Base-by-base conservation (phyloP, 2,329 filamentous ascomycete genomes). In the Microdochium bolleyi region DNA sequence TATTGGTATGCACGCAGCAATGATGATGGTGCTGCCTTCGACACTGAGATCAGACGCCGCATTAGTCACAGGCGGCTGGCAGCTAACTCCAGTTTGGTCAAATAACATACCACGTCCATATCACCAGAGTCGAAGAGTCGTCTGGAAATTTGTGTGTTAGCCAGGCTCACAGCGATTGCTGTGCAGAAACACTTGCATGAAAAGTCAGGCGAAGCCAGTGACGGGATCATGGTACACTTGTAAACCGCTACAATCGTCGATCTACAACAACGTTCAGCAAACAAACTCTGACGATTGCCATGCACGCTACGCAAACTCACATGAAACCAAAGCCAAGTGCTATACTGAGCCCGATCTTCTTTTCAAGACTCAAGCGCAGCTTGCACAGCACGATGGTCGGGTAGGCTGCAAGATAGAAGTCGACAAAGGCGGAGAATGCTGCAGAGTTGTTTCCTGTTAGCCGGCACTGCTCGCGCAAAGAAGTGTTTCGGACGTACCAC, bases 351-450 rank as follows among this genome's bases (percentile, higher is more conserved):
- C 66, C 70, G 9, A 74, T 49, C 61, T 75, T 75, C 62, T 73
- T 74, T 51, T 61, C 63, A 8, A 64, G 53, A 21, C 65, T 64
- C 59, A 75, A 63, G 34, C 71, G 67, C 9, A 74, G 59, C 8
- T 60, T 59, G 38, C 56, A 67, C 0, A 75, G 61, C 0, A 73
- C 64, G 2, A 69, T 49, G 2, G 66, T 64, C 0, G 72, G 71
- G 37, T 74, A 74, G 0, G 73, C 55, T 16, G 72, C 70, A 4
- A 74, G 64, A 50, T 74, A 74, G 1, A 73, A 57, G 54, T 74
- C 72, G n/a, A 68, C 63, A 24, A 66, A 58, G 1, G 63, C 69
- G 14, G 67, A 71, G 19, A 67, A 57, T 0, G 60, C 67, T 69
- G 49, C 19, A n/a, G 5, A 5, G 27, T 30, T 30, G 27, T 27